These are phyloP conservation scores for Psilocybe tampanensis DNA, from an alignment of 768 basidiomycete species.

Conservation along the genomic window DNA sequence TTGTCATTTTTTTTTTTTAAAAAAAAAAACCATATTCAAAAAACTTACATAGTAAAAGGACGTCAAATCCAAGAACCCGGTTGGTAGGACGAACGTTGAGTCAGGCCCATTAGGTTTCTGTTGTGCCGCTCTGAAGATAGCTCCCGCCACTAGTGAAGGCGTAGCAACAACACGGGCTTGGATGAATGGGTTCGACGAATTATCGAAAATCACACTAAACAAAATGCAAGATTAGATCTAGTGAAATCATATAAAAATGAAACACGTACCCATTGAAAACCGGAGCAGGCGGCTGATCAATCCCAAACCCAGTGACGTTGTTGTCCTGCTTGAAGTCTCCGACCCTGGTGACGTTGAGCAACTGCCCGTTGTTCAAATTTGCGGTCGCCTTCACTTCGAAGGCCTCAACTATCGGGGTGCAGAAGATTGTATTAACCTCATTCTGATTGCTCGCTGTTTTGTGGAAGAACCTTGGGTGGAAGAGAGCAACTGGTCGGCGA, in stretches of 20 bases:
- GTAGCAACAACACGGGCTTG: constrained; percentile 52
- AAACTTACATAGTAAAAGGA: constrained; percentile 50
- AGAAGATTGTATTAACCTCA: constrained; percentile 57
- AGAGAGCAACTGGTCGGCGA: no score
- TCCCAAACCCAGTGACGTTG: constrained; percentile 49
- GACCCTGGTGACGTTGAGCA: constrained; percentile 37
- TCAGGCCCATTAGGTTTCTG: constrained; percentile 42
- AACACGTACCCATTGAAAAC: constrained; percentile 60
- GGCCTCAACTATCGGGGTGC: constrained; percentile 49
- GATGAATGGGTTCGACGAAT: constrained; percentile 45
- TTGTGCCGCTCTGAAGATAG: constrained; percentile 57
- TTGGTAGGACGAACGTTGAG: constrained; percentile 47
- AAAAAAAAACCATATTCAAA: background rate
- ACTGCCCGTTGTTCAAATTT: constrained; percentile 43
- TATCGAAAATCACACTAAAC: constrained; percentile 45
- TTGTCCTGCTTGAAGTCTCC: constrained; percentile 38
- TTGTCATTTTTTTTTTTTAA: no score
- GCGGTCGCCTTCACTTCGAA: constrained; percentile 45
- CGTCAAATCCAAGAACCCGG: constrained; percentile 58
- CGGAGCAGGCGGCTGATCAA: constrained; percentile 38
- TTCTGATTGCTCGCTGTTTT: constrained; percentile 27
- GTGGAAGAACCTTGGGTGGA: constrained; percentile 53
- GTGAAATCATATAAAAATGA: background rate
- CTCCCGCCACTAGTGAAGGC: constrained; percentile 55
- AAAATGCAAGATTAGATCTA: background rate